These are phyloP conservation scores for Curvularia sp. DNA, from an alignment of 2,329 filamentous ascomycete species.

Conservation along the genomic window DNA sequence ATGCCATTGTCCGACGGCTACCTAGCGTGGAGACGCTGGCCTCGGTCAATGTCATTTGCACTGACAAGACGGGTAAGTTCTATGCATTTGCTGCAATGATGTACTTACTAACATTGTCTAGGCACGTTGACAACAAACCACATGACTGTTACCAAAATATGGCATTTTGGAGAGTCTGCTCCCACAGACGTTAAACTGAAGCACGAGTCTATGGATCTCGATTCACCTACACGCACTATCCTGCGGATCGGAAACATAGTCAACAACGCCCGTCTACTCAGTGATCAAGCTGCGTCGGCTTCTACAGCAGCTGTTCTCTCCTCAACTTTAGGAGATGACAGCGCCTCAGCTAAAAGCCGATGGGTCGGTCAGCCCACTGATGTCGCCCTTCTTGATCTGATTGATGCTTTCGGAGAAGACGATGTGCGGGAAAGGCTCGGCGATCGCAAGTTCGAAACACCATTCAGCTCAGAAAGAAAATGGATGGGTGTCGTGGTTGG, in stretches of 20 bases:
- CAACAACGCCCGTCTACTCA: conserved; percentile 86
- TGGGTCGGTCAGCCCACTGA: conserved; percentile 98
- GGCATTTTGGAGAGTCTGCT: conserved; percentile 78
- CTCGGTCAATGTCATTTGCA: conserved; percentile 99
- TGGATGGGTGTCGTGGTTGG: conserved; percentile 96
- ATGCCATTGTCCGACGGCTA: conserved; percentile 93
- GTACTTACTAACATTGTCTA: conserved; percentile 37
- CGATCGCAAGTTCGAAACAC: conserved; percentile 81
- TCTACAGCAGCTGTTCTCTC: conserved; percentile 82
- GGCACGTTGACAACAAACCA: conserved; percentile 96
- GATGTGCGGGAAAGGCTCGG: conserved; percentile 88
- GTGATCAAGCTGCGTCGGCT: conserved; percentile 72
- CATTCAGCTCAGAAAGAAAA: conserved; percentile 96
- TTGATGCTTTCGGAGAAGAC: conserved; percentile 89
- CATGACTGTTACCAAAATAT: conserved; percentile 96
- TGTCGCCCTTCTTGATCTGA: conserved; percentile 91
- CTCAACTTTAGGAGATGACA: conserved; percentile 73
- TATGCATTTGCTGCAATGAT: not conserved
- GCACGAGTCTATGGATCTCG: conserved; percentile 63
- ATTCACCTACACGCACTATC: conserved; percentile 78
- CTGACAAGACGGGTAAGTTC: conserved; percentile 83
- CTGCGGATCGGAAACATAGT: conserved; percentile 94
- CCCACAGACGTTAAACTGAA: conserved; percentile 66
- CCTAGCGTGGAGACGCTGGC: conserved; percentile 97
- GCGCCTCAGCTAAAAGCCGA: conserved; percentile 74